Evolutionary conservation across 202 grass and related monocot species (phyloP).

Genomic region (Hordeum pubiflorum): DNA sequence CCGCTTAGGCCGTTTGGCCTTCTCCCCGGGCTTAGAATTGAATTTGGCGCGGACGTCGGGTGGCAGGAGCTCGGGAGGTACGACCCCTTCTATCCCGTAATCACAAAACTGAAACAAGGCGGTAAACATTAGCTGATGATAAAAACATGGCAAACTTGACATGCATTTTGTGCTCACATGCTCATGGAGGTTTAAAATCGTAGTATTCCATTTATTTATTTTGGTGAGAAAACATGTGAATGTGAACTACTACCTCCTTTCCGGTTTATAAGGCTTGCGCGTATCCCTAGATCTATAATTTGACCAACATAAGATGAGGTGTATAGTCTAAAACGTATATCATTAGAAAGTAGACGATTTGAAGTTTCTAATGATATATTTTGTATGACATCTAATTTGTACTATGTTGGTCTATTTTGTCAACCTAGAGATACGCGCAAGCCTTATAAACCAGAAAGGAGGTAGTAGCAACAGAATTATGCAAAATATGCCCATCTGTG

Average conservation of each 20-base stretch:
- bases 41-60: constrained; percentile 65
- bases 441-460: too few relatives aligned
- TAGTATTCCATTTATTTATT: too few relatives aligned
- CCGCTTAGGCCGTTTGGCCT: constrained; percentile 64
- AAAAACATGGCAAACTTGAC: background rate
- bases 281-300: too few relatives aligned
- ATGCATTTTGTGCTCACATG: background rate
- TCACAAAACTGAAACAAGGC: constrained; percentile 35
- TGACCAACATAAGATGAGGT: too few relatives aligned
- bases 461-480: background rate
- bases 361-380: too few relatives aligned
- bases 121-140: background rate
- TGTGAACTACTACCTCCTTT: too few relatives aligned
- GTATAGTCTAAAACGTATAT: too few relatives aligned
- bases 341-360: too few relatives aligned
- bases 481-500: background rate
- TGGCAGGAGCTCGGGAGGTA: constrained; percentile 75
- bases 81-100: constrained; percentile 79
- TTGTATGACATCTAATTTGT: too few relatives aligned
- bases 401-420: too few relatives aligned
- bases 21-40: constrained; percentile 58
- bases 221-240: background rate
- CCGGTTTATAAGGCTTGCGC: too few relatives aligned
- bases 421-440: too few relatives aligned
- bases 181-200: background rate